phyloP scores from a whole-genome alignment of 768 basidiomycete species.

The Xerocomellus amylosporus region DNA sequence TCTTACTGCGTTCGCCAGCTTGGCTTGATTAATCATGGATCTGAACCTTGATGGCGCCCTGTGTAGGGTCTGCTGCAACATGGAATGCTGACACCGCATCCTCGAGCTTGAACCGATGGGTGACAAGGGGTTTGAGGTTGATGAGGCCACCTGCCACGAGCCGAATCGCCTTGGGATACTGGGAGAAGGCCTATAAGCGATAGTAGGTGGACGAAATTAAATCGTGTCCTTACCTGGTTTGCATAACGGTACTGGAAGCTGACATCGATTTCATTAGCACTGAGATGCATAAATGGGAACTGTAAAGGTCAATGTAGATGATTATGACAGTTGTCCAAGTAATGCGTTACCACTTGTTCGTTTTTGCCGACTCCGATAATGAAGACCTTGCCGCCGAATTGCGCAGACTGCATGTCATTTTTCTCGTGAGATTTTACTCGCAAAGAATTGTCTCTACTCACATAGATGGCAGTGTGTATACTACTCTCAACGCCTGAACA shows the following conservation, averaged over 20 bases:
- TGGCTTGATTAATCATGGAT: constrained; percentile 45
- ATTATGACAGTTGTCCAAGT: background rate
- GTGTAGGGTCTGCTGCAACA: constrained; percentile 62
- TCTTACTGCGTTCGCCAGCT: background rate
- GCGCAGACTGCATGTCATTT: constrained; percentile 44
- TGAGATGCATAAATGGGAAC: constrained; percentile 75
- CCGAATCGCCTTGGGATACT: constrained; percentile 83
- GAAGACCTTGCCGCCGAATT: constrained; percentile 66
- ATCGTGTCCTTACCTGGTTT: constrained; percentile 43
- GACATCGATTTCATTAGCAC: constrained; percentile 67
- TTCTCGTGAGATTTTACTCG: background rate
- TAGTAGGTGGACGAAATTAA: background rate
- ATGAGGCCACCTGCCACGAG: constrained; percentile 74
- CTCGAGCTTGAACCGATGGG: constrained; percentile 69
- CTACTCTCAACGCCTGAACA: constrained; percentile 66
- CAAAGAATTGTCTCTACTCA: constrained; percentile 27
- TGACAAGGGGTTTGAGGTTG: constrained; percentile 76
- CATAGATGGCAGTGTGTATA: constrained; percentile 56
- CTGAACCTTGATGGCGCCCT: constrained; percentile 69
- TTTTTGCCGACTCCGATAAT: constrained; percentile 68
- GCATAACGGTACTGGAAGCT: constrained; percentile 69
- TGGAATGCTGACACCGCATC: constrained; percentile 79
- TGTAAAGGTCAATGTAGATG: constrained; percentile 15
- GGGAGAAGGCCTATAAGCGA: constrained; percentile 2
- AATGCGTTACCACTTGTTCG: constrained; percentile 49